phyloP scores from a whole-genome alignment of 768 basidiomycete species.

The Austroboletus festivus region DNA sequence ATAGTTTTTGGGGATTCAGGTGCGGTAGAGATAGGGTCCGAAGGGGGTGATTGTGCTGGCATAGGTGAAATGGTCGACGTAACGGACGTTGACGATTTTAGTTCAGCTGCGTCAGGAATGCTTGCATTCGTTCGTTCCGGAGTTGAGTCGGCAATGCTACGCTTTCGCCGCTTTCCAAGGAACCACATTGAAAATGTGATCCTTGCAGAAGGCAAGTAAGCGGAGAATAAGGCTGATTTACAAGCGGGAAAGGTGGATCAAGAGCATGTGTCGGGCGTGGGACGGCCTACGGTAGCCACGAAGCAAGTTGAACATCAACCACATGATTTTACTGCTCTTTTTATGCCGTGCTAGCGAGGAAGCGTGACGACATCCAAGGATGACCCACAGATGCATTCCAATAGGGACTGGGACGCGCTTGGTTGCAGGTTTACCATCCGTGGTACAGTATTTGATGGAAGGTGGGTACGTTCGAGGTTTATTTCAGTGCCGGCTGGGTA shows the following conservation, averaged over 20 bases:
- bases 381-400: not conserved
- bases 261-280: conserved; percentile 22
- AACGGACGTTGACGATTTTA: conserved; percentile 4
- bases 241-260: not conserved
- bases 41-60: not conserved
- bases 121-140: conserved; percentile 14
- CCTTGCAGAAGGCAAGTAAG: conserved; percentile 3
- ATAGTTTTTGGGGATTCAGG: not conserved
- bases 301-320: conserved; percentile 8
- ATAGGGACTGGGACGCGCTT: no score
- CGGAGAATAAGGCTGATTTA: not conserved
- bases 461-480: no score
- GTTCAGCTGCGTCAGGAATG: conserved; percentile 2
- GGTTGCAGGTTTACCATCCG: no score
- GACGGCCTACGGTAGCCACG: conserved; percentile 13
- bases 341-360: not conserved
- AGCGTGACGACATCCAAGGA: not conserved
- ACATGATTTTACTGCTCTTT: conserved; percentile 15
- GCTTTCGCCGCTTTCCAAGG: conserved; percentile 36
- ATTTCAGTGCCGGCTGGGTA: no score
- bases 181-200: conserved; percentile 35
- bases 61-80: conserved; percentile 1
- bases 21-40: not conserved
- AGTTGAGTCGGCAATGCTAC: conserved; percentile 31
- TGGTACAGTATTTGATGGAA: no score